Base-by-base conservation (phyloP, 148 eudicot species). In the Nepenthes gracilis region DNA sequence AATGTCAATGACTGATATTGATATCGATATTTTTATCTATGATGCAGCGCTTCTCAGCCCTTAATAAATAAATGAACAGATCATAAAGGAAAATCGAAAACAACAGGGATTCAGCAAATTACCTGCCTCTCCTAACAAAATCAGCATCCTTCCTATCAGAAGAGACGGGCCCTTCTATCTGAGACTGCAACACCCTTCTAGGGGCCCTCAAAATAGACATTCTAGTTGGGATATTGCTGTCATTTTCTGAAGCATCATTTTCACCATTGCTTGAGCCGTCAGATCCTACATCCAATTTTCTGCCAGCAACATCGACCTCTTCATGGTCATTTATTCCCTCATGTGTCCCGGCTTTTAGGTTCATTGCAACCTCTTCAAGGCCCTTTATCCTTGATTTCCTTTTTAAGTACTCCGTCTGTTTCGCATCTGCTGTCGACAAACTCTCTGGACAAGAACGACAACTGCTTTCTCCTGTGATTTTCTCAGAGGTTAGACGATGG, bases 61-160 rank as follows among this genome's bases (percentile, higher is more conserved):
- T 23, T 23, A 23, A 23, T 23, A 23, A 0, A 23, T 23, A 23
- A 23, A 23, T 23, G 23, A 45, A 45, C 8, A 6, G 1, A 45
- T 11, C 15, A 12, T 5, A 58, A 35, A 6, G 32, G 14, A 2
- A 58, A 2, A 15, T 12, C 7, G 13, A 4, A 23, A 36, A 13
- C 14, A 58, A 45, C 48, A 49, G 11, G 10, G 11, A 49, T 49
- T 12, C 2, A 11, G 40, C 2, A 45, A 51, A 34, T 51, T 77
- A 81, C 85, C 85, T 77, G 81, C 67, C 64, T 63, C 72, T 62
- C 32, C 56, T 62, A 50, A 66, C 37, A 32, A 55, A 58, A 36
- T 62, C 52, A 40, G 13, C 37, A 65, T 64, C 65, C 59, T 64
- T 73, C 67, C 74, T 63, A 45, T 64, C 77, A 33, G 83, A 60